Percentiles rank a stretch among this genome's conserved stretches.
Conservation (phyloP, 768 basidiomycete genomes). For the Boletus reticuloceps region DNA sequence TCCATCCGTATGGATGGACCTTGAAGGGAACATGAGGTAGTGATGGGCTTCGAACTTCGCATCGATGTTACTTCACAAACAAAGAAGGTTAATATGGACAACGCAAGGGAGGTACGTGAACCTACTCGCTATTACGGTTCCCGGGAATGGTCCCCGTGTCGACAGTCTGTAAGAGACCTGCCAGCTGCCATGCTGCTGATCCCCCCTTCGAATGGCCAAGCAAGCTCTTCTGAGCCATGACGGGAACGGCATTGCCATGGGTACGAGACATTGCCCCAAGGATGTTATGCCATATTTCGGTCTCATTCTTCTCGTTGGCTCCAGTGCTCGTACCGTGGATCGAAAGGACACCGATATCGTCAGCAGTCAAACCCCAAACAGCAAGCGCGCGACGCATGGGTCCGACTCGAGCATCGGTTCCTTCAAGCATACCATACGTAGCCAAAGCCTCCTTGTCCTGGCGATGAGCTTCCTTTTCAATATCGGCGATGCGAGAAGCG, state of each 20-base stretch:
- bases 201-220: conserved; percentile 99
- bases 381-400: conserved; percentile 95
- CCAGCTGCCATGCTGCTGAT: conserved; percentile 97
- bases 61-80: conserved; percentile 76
- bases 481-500: conserved; percentile 70
- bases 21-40: conserved; percentile 96
- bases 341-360: conserved; percentile 88
- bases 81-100: neutral
- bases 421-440: conserved; percentile 94
- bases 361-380: conserved; percentile 92
- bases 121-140: conserved; percentile 95
- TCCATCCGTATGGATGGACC: conserved; percentile 91
- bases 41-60: conserved; percentile 86
- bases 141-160: conserved; percentile 87
- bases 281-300: conserved; percentile 93
- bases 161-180: conserved; percentile 85
- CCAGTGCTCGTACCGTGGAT: conserved; percentile 88
- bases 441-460: conserved; percentile 94
- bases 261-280: conserved; percentile 87
- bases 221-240: conserved; percentile 96
- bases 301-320: conserved; percentile 97
- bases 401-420: conserved; percentile 77
- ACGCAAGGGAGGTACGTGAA: conserved; percentile 15
- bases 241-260: conserved; percentile 93
- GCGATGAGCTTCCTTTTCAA: conserved; percentile 85